Evolutionary conservation across 2,329 filamentous ascomycete genomes (phyloP).

Genomic region (Botrytis hyacinthi): DNA sequence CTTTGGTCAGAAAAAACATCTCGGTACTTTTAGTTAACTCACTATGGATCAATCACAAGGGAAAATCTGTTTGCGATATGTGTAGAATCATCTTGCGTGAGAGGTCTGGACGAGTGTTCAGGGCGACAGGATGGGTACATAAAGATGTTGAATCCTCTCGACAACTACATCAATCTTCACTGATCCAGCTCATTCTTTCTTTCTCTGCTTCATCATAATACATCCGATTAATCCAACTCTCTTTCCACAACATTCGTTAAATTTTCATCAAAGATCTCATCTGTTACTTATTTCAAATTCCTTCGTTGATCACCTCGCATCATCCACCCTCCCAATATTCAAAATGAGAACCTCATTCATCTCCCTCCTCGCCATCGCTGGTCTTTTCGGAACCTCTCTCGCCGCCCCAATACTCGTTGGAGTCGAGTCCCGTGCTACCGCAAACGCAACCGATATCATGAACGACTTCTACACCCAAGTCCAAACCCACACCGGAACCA

Average conservation of each 20-base stretch:
- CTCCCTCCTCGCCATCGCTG: not conserved
- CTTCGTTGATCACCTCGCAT: not conserved
- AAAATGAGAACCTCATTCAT: not conserved
- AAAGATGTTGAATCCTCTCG: not conserved
- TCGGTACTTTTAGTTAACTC: not conserved
- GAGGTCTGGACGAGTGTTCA: not conserved
- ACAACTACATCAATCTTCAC: not conserved
- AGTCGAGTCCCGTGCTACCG: not conserved
- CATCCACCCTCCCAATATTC: not conserved
- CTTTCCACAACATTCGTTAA: not conserved
- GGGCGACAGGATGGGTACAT: not conserved
- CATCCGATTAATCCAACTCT: not conserved
- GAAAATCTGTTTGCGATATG: not conserved
- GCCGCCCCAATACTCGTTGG: not conserved
- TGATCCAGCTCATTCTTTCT: not conserved
- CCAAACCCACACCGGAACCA: not conserved
- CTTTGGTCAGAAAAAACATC: not conserved
- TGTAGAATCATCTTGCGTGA: not conserved
- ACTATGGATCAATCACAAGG: not conserved
- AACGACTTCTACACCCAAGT: not conserved
- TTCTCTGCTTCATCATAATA: not conserved
- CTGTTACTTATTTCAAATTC: too few species aligned
- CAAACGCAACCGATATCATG: not conserved
- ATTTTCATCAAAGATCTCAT: not conserved
- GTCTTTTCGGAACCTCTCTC: not conserved